Percentiles rank a stretch among this genome's conserved stretches.
Evolutionary conservation across 1,284 basidiomycete species (phyloP).

Genomic region (Salmacisia buchloeana): DNA sequence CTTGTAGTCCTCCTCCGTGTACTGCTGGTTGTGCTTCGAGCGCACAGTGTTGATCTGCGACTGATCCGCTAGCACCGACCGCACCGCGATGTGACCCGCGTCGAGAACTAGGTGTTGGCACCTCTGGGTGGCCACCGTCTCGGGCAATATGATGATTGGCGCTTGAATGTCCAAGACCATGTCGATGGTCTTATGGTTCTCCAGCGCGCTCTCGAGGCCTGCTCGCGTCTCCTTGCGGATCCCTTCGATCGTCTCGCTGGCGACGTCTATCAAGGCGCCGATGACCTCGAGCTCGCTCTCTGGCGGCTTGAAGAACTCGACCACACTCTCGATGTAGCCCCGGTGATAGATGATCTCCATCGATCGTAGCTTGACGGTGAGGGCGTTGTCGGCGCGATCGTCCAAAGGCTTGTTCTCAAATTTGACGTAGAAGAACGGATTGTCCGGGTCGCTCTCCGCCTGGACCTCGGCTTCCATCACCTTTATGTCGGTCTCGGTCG

Average conservation of each 20-base stretch:
- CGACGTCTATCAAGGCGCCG: slow-evolving; percentile 65
- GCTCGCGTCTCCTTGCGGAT: slow-evolving; percentile 91
- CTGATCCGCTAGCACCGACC: slow-evolving; percentile 83
- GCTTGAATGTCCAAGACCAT: slow-evolving; percentile 94
- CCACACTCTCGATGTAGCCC: slow-evolving; percentile 87
- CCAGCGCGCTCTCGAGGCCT: slow-evolving; percentile 86
- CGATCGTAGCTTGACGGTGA: slow-evolving; percentile 86
- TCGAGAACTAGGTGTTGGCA: slow-evolving; percentile 89
- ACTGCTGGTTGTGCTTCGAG: slow-evolving; percentile 77
- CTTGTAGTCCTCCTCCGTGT: slow-evolving; percentile 81
- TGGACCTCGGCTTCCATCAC: slow-evolving; percentile 39
- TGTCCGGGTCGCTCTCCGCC: slow-evolving; percentile 34
- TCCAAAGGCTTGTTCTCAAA: slow-evolving; percentile 92
- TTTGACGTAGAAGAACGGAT: slow-evolving; percentile 87
- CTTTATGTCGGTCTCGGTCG: slow-evolving; percentile 25
- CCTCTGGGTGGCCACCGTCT: slow-evolving; percentile 67
- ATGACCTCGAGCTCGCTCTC: slow-evolving; percentile 93
- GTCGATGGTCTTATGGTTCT: slow-evolving; percentile 91
- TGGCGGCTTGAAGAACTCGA: slow-evolving; percentile 89
- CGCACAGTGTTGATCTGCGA: slow-evolving; percentile 72
- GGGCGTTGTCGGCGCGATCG: slow-evolving; percentile 81
- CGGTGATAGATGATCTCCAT: slow-evolving; percentile 97
- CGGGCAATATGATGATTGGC: slow-evolving; percentile 93
- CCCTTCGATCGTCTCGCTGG: slow-evolving; percentile 89
- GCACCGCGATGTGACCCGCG: slow-evolving; percentile 91